A percentile compares a stretch with the other conserved stretches of the same genome.
Evolutionary conservation across 345 rosid species (phyloP).

Genomic region (Moricandia arvensis): DNA sequence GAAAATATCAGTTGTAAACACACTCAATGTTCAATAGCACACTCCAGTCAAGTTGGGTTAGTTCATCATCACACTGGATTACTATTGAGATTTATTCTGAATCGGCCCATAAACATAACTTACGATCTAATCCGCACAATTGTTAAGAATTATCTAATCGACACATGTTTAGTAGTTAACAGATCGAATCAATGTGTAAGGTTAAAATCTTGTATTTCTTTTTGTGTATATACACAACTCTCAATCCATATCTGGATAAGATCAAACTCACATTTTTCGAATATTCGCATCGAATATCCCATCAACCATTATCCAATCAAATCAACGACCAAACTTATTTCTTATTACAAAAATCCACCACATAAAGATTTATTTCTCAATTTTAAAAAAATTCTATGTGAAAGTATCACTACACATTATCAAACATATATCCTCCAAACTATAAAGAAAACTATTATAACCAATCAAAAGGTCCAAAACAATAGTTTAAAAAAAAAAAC

Average conservation of each 20-base stretch:
- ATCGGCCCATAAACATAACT: background rate
- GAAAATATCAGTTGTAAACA: too few species aligned
- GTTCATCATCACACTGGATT: background rate
- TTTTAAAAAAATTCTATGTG: background rate
- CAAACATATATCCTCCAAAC: background rate
- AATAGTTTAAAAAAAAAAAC: background rate
- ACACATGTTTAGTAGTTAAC: background rate
- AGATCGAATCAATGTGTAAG: background rate
- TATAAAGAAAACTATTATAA: background rate
- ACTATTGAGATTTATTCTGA: background rate
- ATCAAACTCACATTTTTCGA: slow-evolving; percentile 1
- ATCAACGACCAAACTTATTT: background rate
- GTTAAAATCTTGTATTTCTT: background rate
- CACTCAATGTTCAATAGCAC: background rate
- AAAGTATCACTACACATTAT: background rate
- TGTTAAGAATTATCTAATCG: background rate
- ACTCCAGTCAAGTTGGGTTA: background rate
- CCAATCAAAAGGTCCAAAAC: background rate
- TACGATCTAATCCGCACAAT: background rate
- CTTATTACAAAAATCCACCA: too few species aligned
- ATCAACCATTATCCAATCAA: background rate
- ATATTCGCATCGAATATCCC: background rate
- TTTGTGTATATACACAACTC: background rate
- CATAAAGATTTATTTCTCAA: background rate
- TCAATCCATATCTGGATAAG: background rate